Evolutionary conservation across 331 rosid genomes (phyloP).

Genomic region (Prunus yedoensis): DNA sequence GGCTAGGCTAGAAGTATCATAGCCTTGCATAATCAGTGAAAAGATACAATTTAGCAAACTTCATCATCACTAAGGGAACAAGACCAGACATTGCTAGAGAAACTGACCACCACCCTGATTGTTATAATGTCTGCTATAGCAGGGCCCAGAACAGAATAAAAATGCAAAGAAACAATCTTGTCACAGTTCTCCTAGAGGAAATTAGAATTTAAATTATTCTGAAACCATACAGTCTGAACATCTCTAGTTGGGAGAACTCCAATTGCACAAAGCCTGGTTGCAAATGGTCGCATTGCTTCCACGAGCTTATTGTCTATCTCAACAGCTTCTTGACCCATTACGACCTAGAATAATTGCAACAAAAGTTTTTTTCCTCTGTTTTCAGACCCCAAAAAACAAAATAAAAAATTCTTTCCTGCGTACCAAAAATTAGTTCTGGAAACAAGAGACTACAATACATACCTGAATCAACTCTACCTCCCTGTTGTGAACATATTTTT

Average conservation of each 20-base stretch:
- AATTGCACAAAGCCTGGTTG: conserved; percentile 53
- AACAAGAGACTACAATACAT: conserved; percentile 28
- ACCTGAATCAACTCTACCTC: conserved; percentile 86
- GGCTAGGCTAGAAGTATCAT: too few relatives aligned
- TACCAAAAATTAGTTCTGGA: conserved; percentile 17
- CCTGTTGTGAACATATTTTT: conserved; percentile 82
- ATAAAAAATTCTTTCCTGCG: background rate
- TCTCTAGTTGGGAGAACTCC: conserved; percentile 76
- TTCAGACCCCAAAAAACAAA: too few relatives aligned
- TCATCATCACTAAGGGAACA: background rate
- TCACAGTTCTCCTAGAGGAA: conserved; percentile 19
- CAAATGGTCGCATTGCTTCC: conserved; percentile 76
- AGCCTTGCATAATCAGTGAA: background rate
- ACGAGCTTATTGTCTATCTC: conserved; percentile 61
- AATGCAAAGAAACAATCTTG: conserved; percentile 7
- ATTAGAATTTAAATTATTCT: conserved; percentile 10
- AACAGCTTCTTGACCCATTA: conserved; percentile 88
- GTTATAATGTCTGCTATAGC: background rate
- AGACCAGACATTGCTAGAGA: background rate
- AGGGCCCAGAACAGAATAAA: background rate
- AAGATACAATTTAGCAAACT: background rate
- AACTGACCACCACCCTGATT: background rate
- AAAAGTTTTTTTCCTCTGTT: background rate
- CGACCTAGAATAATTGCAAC: conserved; percentile 55
- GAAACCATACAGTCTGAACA: conserved; percentile 64